phyloP scores from a whole-genome alignment of 148 eudicot genomes.

The Beta vulgaris region DNA sequence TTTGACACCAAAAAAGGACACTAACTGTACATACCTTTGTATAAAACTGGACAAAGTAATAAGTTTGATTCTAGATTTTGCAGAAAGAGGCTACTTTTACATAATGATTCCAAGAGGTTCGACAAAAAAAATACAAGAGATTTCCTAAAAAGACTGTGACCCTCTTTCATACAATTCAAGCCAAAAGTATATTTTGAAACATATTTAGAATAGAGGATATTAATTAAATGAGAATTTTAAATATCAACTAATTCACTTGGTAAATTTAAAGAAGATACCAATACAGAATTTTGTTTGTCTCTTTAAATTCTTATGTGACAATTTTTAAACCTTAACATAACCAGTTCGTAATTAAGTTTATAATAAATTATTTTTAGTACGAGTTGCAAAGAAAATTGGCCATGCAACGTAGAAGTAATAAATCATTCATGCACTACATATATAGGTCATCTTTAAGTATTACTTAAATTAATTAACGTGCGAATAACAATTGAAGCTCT shows the following conservation, averaged over 20 bases:
- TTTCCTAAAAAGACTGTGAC: neutral
- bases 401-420: too few species aligned
- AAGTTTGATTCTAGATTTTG: conserved; percentile 5
- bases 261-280: neutral
- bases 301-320: too few species aligned
- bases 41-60: conserved; percentile 7
- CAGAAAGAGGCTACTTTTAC: conserved; percentile 2
- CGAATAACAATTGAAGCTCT: too few species aligned
- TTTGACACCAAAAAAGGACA: neutral
- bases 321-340: too few species aligned
- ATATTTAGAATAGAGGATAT: neutral
- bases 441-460: too few species aligned
- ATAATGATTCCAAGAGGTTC: neutral
- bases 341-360: too few species aligned
- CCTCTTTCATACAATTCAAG: neutral
- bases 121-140: neutral
- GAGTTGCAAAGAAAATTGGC: too few species aligned
- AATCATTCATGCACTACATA: too few species aligned
- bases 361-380: too few species aligned
- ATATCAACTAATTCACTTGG: neutral
- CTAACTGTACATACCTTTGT: conserved; percentile 9
- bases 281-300: too few species aligned
- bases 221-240: neutral
- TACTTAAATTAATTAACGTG: too few species aligned
- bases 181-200: neutral